These are phyloP conservation scores for Penicillium palitans DNA, from an alignment of 2,329 filamentous ascomycete species.

Conservation along the genomic window DNA sequence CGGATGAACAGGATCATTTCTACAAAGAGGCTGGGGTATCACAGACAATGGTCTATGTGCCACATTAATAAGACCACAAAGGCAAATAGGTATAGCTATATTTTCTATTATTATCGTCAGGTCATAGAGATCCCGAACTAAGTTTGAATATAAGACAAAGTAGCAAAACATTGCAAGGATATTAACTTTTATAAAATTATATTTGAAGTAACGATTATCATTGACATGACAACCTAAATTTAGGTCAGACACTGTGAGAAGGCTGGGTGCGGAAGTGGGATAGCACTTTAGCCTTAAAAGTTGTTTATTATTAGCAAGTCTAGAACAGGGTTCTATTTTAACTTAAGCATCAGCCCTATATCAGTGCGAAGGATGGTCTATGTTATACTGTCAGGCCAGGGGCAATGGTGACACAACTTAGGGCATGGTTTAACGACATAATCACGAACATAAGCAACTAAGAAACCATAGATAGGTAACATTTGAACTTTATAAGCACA, in stretches of 20 bases:
- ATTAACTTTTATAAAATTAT: background rate
- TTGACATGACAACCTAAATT: conserved; percentile 4
- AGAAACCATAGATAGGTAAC: background rate
- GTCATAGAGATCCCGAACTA: background rate
- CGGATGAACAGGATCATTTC: background rate
- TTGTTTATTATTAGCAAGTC: background rate
- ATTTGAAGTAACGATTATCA: background rate
- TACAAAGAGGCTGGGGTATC: background rate
- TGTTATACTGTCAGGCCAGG: background rate
- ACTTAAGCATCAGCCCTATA: background rate
- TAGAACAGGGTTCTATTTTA: background rate
- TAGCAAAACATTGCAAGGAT: background rate
- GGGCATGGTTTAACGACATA: background rate
- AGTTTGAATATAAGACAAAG: conserved; percentile 4
- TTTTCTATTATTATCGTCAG: background rate
- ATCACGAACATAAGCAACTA: background rate
- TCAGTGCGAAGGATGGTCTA: background rate
- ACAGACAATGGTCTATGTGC: background rate
- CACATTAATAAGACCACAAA: background rate
- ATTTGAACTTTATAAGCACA: background rate
- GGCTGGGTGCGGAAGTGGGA: background rate
- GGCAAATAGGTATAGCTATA: background rate
- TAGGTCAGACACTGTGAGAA: conserved; percentile 4
- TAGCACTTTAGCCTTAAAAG: background rate
- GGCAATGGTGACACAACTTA: background rate